Percentiles rank a stretch among this genome's conserved stretches.
Evolutionary conservation across 2,329 filamentous ascomycete genomes (phyloP).

Genomic region (Paraphoma sp.): DNA sequence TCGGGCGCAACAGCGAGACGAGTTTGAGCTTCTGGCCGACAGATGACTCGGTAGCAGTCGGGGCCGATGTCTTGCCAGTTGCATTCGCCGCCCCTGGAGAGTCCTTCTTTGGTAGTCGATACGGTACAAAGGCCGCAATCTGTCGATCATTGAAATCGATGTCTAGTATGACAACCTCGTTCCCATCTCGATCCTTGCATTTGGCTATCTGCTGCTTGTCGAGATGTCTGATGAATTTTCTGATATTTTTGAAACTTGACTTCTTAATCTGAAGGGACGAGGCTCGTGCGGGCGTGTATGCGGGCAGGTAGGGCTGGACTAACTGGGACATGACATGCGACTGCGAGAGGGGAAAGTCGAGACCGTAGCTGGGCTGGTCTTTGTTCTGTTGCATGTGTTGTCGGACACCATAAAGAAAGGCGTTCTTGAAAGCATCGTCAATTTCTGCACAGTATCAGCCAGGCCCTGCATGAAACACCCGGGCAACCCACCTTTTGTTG

Average conservation of each 20-base stretch:
- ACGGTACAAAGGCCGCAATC: slow-evolving; percentile 65
- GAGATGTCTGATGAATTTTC: slow-evolving; percentile 72
- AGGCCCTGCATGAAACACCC: not conserved
- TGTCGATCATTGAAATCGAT: slow-evolving; percentile 67
- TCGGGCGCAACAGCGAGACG: slow-evolving; percentile 63
- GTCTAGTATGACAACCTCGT: slow-evolving; percentile 69
- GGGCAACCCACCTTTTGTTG: slow-evolving; percentile 59
- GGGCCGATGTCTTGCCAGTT: slow-evolving; percentile 51
- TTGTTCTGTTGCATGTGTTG: slow-evolving; percentile 65
- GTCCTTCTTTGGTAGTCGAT: slow-evolving; percentile 67
- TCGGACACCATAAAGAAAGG: slow-evolving; percentile 68
- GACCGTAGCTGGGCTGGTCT: slow-evolving; percentile 58
- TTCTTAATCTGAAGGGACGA: slow-evolving; percentile 72
- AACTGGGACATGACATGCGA: slow-evolving; percentile 69
- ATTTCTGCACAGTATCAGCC: slow-evolving; percentile 59
- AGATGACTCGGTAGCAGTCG: slow-evolving; percentile 48
- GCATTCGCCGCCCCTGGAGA: slow-evolving; percentile 33
- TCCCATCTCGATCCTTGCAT: slow-evolving; percentile 68
- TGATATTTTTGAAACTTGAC: slow-evolving; percentile 73
- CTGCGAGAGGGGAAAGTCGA: slow-evolving; percentile 68
- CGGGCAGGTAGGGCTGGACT: slow-evolving; percentile 70
- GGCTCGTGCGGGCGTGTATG: slow-evolving; percentile 61
- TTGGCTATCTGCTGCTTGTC: slow-evolving; percentile 70
- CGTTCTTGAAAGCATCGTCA: slow-evolving; percentile 69
- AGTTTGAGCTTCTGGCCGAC: slow-evolving; percentile 58